Evolutionary conservation across 805 yeast genomes (phyloP).

Genomic region (Danielia oregonensis): DNA sequence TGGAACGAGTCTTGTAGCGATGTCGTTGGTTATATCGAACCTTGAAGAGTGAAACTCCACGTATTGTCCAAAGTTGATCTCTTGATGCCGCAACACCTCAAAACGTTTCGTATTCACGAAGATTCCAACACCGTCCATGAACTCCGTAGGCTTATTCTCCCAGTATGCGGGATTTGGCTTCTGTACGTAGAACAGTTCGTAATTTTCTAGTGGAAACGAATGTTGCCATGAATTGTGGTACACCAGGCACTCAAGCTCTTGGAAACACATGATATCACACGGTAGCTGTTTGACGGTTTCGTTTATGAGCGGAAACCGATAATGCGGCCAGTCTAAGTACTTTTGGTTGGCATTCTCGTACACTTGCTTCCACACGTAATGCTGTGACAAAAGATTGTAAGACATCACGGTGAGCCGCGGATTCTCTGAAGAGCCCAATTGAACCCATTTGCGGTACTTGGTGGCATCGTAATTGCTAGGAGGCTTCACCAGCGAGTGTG

Average conservation of each 20-base stretch:
- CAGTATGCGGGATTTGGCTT: conserved; percentile 55
- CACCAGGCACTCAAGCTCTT: conserved; percentile 46
- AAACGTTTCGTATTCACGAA: conserved; percentile 49
- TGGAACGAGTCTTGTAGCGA: conserved; percentile 32
- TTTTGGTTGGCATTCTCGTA: conserved; percentile 47
- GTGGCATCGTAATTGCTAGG: conserved; percentile 20
- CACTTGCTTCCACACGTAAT: conserved; percentile 58
- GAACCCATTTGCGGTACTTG: conserved; percentile 19
- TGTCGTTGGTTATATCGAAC: conserved; percentile 31
- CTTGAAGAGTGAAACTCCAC: conserved; percentile 19
- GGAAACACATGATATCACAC: conserved; percentile 59
- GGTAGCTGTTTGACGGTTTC: conserved; percentile 33
- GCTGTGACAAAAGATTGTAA: conserved; percentile 47
- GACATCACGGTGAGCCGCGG: conserved; percentile 29
- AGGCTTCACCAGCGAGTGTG: conserved; percentile 3
- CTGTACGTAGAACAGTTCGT: conserved; percentile 43
- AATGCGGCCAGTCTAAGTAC: conserved; percentile 45
- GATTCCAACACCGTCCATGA: conserved; percentile 60
- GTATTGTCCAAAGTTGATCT: conserved; percentile 28
- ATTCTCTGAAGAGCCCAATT: conserved; percentile 5
- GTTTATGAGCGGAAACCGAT: conserved; percentile 37
- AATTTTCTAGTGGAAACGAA: conserved; percentile 30
- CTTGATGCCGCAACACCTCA: conserved; percentile 30
- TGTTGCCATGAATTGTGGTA: conserved; percentile 39
- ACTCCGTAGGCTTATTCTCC: conserved; percentile 36